Percentiles rank a stretch among this genome's conserved stretches.
Conservation (phyloP, 2,329 filamentous ascomycete species). For the Exophiala bonariae region DNA sequence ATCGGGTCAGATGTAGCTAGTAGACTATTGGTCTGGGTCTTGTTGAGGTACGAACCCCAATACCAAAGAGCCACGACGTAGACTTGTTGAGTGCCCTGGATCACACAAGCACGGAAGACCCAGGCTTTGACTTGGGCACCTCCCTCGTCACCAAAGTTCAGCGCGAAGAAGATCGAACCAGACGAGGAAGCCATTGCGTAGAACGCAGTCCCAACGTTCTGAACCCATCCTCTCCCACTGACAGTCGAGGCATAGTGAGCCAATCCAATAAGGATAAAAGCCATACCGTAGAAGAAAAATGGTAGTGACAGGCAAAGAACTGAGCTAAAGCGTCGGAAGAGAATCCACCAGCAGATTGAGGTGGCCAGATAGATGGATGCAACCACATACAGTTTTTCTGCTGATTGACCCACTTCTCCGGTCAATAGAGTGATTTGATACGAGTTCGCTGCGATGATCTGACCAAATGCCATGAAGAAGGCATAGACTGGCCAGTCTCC, state of each 20-base stretch:
- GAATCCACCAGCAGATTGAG: slow-evolving; percentile 63
- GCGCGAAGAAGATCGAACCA: slow-evolving; percentile 65
- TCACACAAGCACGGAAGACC: slow-evolving; percentile 66
- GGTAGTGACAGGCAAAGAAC: slow-evolving; percentile 60
- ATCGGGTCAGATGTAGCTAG: slow-evolving; percentile 34
- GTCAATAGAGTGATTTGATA: slow-evolving; percentile 69
- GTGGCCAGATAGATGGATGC: slow-evolving; percentile 60
- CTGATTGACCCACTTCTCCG: slow-evolving; percentile 60
- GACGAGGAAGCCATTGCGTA: slow-evolving; percentile 64
- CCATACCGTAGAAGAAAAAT: slow-evolving; percentile 63
- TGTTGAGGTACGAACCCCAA: slow-evolving; percentile 61
- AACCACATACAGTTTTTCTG: slow-evolving; percentile 60
- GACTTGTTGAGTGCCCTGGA: slow-evolving; percentile 67
- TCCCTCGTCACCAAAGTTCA: slow-evolving; percentile 67
- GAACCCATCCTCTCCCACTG: slow-evolving; percentile 51
- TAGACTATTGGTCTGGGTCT: slow-evolving; percentile 43
- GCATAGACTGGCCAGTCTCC: slow-evolving; percentile 67
- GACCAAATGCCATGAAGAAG: slow-evolving; percentile 61
- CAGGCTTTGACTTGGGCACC: slow-evolving; percentile 63
- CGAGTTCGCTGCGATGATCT: slow-evolving; percentile 65
- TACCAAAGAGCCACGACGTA: slow-evolving; percentile 67
- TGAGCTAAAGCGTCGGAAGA: slow-evolving; percentile 60
- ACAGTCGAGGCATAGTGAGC: slow-evolving; percentile 53
- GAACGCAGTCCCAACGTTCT: slow-evolving; percentile 61
- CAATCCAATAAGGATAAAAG: slow-evolving; percentile 64